Evolutionary conservation across 768 basidiomycete genomes (phyloP), one percentile per base, ranked within the genome.

Genomic region (Amanita inopinata): DNA sequence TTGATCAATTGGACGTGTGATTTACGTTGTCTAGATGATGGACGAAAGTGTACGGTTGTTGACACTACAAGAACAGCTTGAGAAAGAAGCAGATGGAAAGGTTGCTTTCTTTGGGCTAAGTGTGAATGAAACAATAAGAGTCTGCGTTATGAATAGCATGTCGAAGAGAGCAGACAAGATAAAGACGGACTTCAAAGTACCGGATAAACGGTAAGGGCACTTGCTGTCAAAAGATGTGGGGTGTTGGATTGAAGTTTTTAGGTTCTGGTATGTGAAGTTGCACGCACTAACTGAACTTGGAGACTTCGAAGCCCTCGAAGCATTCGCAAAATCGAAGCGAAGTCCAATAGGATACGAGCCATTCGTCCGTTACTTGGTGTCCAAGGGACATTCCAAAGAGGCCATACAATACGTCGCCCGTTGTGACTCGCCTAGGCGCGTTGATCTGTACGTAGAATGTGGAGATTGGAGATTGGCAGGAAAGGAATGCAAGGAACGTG

Each of bases 311-410:
- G 79, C 73, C 1, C 70, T 98, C 10, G 91, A 97, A 36, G 57
- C 71, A 0, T 94, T 99, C 56, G 78, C 91, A 1, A 84, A 80
- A 51, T 84, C 83, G 25, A 92, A 78, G 61, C 76, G 89, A 51
- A 90, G 85, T 59, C 93, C 94, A 3, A 97, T 98, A 45, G 94
- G 96, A 1, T 98, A 94, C 55, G 93, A 97, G 56, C 73, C 83
- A 0, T 91, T 91, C 56, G 90, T 92, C 18, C 76, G 70, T 27
- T 79, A 87, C 50, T 71, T 96, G 27, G 74, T 87, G 20, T 70
- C 77, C 38, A 76, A 79, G 28, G 88, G 87, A 0, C 78, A 83
- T 57, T 53, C 60, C 19, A 86, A 76, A 54, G 85, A 94, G 55
- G 96, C 89, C 2, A 65, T 77, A 0, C 45, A 64, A 3, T 98